Evolutionary conservation across 768 basidiomycete genomes (phyloP).

Genomic region (Tulasnella sp.): DNA sequence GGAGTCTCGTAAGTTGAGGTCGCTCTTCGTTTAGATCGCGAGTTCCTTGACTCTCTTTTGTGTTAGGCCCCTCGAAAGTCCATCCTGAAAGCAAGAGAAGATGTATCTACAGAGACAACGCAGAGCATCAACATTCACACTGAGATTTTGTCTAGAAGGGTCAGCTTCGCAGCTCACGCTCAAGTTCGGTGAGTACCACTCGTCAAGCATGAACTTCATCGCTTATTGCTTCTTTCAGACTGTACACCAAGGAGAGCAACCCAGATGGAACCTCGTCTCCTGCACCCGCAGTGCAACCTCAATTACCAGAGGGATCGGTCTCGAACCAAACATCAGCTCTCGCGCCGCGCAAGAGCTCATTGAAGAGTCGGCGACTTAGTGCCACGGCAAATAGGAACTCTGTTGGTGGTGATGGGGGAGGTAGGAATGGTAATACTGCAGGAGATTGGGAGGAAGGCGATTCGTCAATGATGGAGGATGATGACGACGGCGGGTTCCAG

Average conservation of each 20-base stretch:
- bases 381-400: too few species aligned
- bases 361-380: not conserved
- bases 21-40: not conserved
- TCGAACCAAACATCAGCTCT: not conserved
- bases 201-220: not conserved
- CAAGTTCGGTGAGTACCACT: slow-evolving; percentile 12
- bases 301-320: too few species aligned
- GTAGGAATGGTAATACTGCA: too few species aligned
- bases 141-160: slow-evolving; percentile 13
- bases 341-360: not conserved
- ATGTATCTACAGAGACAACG: not conserved
- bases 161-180: slow-evolving; percentile 18
- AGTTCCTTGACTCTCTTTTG: not conserved
- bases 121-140: not conserved
- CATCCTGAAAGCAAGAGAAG: slow-evolving; percentile 10
- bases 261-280: not conserved
- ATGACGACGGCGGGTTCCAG: slow-evolving; percentile 1
- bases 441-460: slow-evolving; percentile 12
- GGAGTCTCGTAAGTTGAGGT: slow-evolving; percentile 10
- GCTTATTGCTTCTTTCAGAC: not conserved
- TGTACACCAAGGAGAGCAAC: slow-evolving; percentile 7
- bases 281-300: not conserved
- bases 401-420: too few species aligned
- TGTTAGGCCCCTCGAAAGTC: slow-evolving; percentile 17
- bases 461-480: slow-evolving; percentile 5